Percentiles rank a stretch among this genome's conserved stretches.
Conservation (phyloP, 768 basidiomycete genomes). For the Leccinellum albellum region DNA sequence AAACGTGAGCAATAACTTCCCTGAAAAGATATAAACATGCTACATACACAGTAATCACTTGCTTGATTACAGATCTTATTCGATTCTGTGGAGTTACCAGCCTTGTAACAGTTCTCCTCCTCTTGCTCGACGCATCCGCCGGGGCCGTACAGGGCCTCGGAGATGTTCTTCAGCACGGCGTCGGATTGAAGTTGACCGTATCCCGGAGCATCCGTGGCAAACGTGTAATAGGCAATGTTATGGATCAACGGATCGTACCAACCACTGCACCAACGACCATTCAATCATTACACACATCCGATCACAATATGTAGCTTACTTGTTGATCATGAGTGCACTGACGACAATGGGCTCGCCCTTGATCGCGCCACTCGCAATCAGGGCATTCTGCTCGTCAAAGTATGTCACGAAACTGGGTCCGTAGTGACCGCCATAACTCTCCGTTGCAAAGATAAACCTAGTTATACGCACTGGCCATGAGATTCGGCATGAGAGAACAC, state of each 20-base stretch:
- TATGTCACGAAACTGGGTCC: slow-evolving; percentile 61
- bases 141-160: slow-evolving; percentile 42
- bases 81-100: slow-evolving; percentile 44
- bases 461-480: neutral
- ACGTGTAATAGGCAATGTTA: slow-evolving; percentile 55
- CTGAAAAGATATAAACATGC: neutral
- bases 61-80: slow-evolving; percentile 49
- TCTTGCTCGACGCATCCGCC: slow-evolving; percentile 56
- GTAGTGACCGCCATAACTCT: slow-evolving; percentile 69
- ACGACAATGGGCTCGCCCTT: slow-evolving; percentile 50
- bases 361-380: slow-evolving; percentile 43
- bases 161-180: slow-evolving; percentile 43
- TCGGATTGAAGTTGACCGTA: slow-evolving; percentile 59
- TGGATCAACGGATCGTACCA: slow-evolving; percentile 67
- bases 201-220: slow-evolving; percentile 59
- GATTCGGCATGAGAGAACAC: neutral
- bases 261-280: slow-evolving; percentile 37
- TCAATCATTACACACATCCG: neutral
- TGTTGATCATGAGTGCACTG: slow-evolving; percentile 63
- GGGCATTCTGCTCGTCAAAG: slow-evolving; percentile 58
- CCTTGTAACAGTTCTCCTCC: slow-evolving; percentile 50
- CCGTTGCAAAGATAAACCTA: slow-evolving; percentile 62
- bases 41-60: slow-evolving; percentile 53
- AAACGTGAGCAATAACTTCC: neutral
- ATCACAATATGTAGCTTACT: slow-evolving; percentile 32